These are phyloP conservation scores for Naganishia antarctica DNA, from an alignment of 768 basidiomycete genomes.

Conservation along the genomic window DNA sequence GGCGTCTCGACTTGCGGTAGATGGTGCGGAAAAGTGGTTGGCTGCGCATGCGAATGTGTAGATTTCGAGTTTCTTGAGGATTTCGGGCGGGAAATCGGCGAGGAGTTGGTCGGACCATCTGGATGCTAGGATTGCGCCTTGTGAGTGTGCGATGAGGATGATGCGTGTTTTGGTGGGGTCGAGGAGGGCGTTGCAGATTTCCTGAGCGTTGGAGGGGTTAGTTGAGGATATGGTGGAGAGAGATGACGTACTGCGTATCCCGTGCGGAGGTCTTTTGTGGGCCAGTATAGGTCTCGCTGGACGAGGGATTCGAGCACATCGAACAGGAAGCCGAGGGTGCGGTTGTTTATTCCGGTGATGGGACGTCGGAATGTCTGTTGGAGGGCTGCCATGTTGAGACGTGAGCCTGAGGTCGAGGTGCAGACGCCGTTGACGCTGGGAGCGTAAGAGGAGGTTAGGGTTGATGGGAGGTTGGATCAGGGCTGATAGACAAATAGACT, in stretches of 20 bases:
- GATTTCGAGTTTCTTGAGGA: conserved; percentile 36
- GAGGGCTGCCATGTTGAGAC: conserved; percentile 33
- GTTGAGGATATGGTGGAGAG: neutral
- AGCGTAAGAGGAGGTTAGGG: neutral
- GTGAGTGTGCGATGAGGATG: conserved; percentile 40
- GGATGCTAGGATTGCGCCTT: conserved; percentile 38
- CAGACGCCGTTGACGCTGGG: conserved; percentile 38
- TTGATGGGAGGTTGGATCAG: neutral
- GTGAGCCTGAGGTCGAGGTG: conserved; percentile 32
- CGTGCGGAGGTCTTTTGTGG: conserved; percentile 27
- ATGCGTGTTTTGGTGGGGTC: conserved; percentile 32
- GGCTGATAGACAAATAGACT: conserved; percentile 18
- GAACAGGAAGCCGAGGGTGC: conserved; percentile 38
- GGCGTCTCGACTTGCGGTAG: no score
- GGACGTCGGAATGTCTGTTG: conserved; percentile 32
- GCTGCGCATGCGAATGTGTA: conserved; percentile 41
- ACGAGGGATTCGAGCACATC: conserved; percentile 40
- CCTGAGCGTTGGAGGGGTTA: neutral
- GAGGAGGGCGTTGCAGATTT: conserved; percentile 29
- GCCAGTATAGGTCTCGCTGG: conserved; percentile 37
- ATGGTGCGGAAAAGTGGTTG: conserved; percentile 34
- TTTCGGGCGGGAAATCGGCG: conserved; percentile 32
- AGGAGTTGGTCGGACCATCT: conserved; percentile 31
- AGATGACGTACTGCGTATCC: conserved; percentile 31
- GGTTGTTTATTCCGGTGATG: conserved; percentile 38